phyloP scores from a whole-genome alignment of 768 basidiomycete species.

The Lactarius hengduanensis region DNA sequence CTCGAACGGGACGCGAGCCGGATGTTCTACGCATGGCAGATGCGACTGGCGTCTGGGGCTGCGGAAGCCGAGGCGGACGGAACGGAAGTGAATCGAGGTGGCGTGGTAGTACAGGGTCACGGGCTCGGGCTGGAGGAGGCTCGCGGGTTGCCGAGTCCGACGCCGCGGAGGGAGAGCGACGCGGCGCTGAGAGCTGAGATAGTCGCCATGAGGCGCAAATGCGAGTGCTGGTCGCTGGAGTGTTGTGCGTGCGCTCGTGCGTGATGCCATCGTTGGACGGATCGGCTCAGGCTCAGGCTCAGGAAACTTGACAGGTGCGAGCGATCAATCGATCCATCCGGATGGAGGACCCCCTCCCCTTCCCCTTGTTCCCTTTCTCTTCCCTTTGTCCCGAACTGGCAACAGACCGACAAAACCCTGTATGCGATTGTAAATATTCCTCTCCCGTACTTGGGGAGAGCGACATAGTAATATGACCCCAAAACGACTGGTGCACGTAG shows the following conservation, averaged over 20 bases:
- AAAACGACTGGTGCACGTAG: neutral
- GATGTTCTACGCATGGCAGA: slow-evolving; percentile 77
- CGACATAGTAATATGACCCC: neutral
- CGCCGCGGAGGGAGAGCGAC: slow-evolving; percentile 25
- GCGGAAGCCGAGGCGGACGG: neutral
- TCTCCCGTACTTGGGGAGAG: neutral
- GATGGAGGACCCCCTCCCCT: neutral
- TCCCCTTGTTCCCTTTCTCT: neutral
- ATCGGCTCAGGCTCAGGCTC: neutral
- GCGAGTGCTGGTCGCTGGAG: neutral
- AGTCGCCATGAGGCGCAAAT: slow-evolving; percentile 11
- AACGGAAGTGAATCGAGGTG: neutral
- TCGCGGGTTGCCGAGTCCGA: slow-evolving; percentile 25
- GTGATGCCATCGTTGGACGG: neutral
- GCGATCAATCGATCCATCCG: neutral
- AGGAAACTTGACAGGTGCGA: neutral
- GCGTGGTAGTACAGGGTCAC: slow-evolving; percentile 29
- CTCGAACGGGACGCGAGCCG: slow-evolving; percentile 89
- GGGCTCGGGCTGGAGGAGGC: slow-evolving; percentile 32
- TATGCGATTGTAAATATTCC: neutral
- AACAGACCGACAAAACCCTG: neutral
- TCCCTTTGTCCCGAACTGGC: neutral
- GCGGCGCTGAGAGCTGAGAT: neutral
- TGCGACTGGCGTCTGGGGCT: slow-evolving; percentile 42
- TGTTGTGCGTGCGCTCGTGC: neutral